Base-by-base conservation (phyloP, 345 rosid genomes). In the Carallia brachiata region DNA sequence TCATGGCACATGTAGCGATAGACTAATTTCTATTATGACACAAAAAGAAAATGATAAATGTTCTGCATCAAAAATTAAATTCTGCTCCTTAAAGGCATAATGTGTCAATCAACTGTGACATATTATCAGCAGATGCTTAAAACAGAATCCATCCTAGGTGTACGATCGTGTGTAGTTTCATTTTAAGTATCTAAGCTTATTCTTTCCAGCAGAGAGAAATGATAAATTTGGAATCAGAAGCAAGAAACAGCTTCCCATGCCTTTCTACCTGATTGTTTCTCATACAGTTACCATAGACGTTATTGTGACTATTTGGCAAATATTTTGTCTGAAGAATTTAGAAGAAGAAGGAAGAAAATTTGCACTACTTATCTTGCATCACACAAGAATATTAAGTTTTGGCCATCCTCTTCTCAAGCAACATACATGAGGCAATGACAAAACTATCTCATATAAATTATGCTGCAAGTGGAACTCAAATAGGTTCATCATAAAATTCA, bases 341-440 rank as follows among this genome's bases (percentile, higher is more conserved):
- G 10, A 40, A 40, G 48, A 8, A 40, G 15, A 8, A 39, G 10
- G 4, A 12, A 12, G 50, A 44, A 44, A 44, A 44, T 44, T 44
- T 44, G 50, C 50, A 44, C 8, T 15, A 2, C 48, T 40, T 8
- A 40, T 40, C 48, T 40, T 40, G 5, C 16, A 44, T 44, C 5
- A 44, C 50, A 44, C 50, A 44, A 44, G 50, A 44, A 44, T 44
- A 44, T 12, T 44, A 44, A 3, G 50, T 12, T 13, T 5, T 19
- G 23, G 50, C 1, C 16, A 52, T 5, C 39, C 39, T 53, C 31
- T 27, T 36, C 44, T 44, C 13, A 56, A 36, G 7, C 40, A n/a
- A 39, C 17, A 27, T 34, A 16, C 70, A 67, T 27, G 54, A 15
- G 27, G 62, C 62, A 55, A 66, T 37, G 52, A 55, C 17, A n/a